Base-by-base conservation (phyloP, 2,329 filamentous ascomycete species). In the Colletotrichum higginsianum region DNA sequence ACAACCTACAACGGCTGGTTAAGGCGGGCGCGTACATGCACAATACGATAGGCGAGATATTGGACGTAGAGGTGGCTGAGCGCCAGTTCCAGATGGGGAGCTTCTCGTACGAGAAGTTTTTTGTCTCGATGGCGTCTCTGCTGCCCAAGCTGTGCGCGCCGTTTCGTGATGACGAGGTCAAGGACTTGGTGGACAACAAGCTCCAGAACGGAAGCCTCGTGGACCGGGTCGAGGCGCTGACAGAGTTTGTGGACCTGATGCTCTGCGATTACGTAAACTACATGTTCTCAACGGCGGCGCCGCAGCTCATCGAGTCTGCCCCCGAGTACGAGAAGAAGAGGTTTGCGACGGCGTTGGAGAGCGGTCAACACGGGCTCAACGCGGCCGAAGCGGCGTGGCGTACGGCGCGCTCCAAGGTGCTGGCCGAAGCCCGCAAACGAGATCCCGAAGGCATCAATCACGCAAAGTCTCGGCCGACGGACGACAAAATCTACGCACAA, bases 191-290 rank as follows among this genome's bases (percentile, higher is more conserved):
- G 2, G 88, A 92, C 61, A 89, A 91, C 71, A 88, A 90, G 74
- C 83, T 91, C 11, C 81, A 82, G 57, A 84, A 87, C 26, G 89
- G 90, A 4, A 88, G 91, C 78, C 89, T 95, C 77, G 92, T 95
- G 18, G 91, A 93, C 77, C 91, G 94, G 73, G 87, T 96, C 1
- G 92, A 94, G 82, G 91, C 92, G 16, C 85, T 96, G 2, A 88
- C 94, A 65, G 89, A 90, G 40, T 92, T 94, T 75, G 93, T 95
- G 67, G 92, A 96, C 76, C 84, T 92, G 46, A 91, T 96, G 83
- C 89, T 93, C 30, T 90, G 94, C 70, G 94, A 96, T 77, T 95
- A 95, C 77, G 92, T 93, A 71, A 96, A 96, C 79, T 96, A 94
- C 78, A 86, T 95, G 76, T 84, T 96, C 61, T 90, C 91, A 79